Percentiles rank a stretch among this genome's conserved stretches.
Conservation (phyloP, 2,329 filamentous ascomycete genomes). For the Incumbomyces delicatus region DNA sequence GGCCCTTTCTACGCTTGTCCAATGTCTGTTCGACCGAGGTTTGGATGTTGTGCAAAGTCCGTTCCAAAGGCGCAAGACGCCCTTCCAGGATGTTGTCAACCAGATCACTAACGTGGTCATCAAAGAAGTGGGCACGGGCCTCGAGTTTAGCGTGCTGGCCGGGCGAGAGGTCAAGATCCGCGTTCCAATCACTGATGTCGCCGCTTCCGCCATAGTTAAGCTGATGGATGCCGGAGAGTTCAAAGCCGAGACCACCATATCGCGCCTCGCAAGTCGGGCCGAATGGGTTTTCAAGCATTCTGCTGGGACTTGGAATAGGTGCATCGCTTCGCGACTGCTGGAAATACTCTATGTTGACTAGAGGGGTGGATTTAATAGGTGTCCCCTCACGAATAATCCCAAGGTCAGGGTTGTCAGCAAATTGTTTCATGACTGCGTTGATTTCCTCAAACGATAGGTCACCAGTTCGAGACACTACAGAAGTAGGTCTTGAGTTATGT, state of each 20-base stretch:
- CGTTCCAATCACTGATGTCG: conserved; percentile 74
- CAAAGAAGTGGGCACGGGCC: conserved; percentile 76
- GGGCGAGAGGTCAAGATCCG: conserved; percentile 68
- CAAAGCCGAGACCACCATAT: conserved; percentile 42
- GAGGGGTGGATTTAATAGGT: conserved; percentile 38
- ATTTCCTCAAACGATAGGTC: conserved; percentile 53
- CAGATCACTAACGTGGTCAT: conserved; percentile 77
- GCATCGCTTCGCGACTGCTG: conserved; percentile 56
- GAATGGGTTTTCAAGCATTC: conserved; percentile 3
- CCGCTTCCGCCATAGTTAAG: conserved; percentile 48
- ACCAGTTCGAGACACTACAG: neutral
- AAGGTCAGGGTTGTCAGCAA: conserved; percentile 65
- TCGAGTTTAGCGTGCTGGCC: conserved; percentile 76
- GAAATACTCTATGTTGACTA: conserved; percentile 34
- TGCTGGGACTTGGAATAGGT: conserved; percentile 60
- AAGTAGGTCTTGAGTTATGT: conserved; percentile 5
- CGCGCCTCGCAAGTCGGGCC: conserved; percentile 24
- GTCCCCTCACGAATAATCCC: conserved; percentile 56
- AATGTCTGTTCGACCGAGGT: conserved; percentile 53
- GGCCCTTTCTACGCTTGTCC: conserved; percentile 46
- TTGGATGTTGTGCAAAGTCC: conserved; percentile 66
- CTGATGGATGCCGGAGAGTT: conserved; percentile 39
- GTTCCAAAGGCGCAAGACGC: conserved; percentile 71
- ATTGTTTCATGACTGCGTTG: conserved; percentile 81
- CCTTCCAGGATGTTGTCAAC: conserved; percentile 68